A percentile compares a stretch with the other conserved stretches of the same genome.
phyloP scores from a whole-genome alignment of 164 flowering plant species.

The Annona cherimola region DNA sequence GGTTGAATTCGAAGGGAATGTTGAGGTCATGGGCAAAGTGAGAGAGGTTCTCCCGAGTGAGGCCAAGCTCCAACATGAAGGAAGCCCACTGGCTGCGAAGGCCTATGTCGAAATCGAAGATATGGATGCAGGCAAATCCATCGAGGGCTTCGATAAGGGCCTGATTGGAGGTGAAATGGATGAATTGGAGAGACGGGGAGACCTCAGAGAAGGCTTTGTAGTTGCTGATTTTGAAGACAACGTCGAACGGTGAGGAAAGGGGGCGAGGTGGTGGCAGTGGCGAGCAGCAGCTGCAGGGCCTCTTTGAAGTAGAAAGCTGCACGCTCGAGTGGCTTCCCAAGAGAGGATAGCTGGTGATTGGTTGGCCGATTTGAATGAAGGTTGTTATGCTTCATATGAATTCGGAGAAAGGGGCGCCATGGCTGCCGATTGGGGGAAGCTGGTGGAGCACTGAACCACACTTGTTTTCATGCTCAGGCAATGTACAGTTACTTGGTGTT shows the following conservation, averaged over 20 bases:
- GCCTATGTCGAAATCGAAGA: constrained; percentile 76
- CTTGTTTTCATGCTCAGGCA: too few relatives aligned
- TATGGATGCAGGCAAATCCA: constrained; percentile 42
- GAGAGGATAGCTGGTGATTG: constrained; percentile 96
- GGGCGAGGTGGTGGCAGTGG: constrained; percentile 25
- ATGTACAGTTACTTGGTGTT: too few relatives aligned
- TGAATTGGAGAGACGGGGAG: constrained; percentile 64
- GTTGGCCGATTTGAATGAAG: too few relatives aligned
- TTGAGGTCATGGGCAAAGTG: constrained; percentile 59
- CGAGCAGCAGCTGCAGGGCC: constrained; percentile 54
- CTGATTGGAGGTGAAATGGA: constrained; percentile 74
- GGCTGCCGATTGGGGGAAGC: too few relatives aligned
- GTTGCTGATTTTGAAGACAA: constrained; percentile 59
- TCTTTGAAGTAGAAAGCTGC: constrained; percentile 86
- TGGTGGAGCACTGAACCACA: too few relatives aligned
- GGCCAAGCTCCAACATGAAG: constrained; percentile 70
- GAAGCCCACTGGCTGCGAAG: constrained; percentile 88
- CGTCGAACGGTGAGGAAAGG: constrained; percentile 38
- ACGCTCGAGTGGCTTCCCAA: constrained; percentile 70
- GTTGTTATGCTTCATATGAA: too few relatives aligned
- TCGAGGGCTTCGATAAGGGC: constrained; percentile 66
- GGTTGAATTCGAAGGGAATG: constrained; percentile 48
- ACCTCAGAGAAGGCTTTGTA: constrained; percentile 68
- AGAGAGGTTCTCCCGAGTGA: constrained; percentile 47
- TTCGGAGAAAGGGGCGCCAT: too few relatives aligned